Evolutionary conservation across 2,329 filamentous ascomycete genomes (phyloP).

Genomic region (Nannizziopsis barbatae): DNA sequence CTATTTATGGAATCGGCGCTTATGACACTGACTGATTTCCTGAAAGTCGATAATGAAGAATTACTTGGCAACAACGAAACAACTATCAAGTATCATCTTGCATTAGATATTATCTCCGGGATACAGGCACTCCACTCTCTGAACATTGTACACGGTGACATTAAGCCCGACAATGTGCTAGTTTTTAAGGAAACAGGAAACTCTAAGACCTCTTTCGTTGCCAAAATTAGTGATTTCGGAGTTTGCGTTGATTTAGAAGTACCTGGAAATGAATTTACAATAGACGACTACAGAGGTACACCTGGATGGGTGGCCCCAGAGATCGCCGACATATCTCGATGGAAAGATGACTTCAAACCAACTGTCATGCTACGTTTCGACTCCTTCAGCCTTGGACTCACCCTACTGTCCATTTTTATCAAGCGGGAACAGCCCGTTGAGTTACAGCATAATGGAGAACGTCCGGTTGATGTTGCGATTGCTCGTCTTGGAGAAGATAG

Average conservation of each 20-base stretch:
- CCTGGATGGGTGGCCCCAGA: slow-evolving; percentile 21
- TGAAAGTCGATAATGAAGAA: slow-evolving; percentile 12
- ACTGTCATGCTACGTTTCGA: slow-evolving; percentile 23
- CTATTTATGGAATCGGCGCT: slow-evolving; percentile 23
- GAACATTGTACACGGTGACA: slow-evolving; percentile 22
- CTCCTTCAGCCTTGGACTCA: slow-evolving; percentile 21
- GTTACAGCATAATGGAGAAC: slow-evolving; percentile 10
- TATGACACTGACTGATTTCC: slow-evolving; percentile 21
- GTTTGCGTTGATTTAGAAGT: slow-evolving; percentile 23
- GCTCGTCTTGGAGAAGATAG: slow-evolving; percentile 14
- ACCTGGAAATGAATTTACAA: slow-evolving; percentile 15
- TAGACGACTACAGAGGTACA: slow-evolving; percentile 21
- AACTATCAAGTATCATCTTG: slow-evolving; percentile 20
- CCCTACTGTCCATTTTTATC: slow-evolving; percentile 20
- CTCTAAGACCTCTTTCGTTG: slow-evolving; percentile 19
- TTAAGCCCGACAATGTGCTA: slow-evolving; percentile 25
- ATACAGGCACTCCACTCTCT: slow-evolving; percentile 21
- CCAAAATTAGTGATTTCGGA: slow-evolving; percentile 24
- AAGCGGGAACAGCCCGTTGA: slow-evolving; percentile 13
- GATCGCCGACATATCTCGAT: slow-evolving; percentile 11
- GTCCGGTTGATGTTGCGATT: slow-evolving; percentile 13
- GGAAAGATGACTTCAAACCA: slow-evolving; percentile 15
- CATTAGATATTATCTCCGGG: slow-evolving; percentile 20
- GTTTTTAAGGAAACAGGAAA: slow-evolving; percentile 17
- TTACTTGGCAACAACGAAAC: slow-evolving; percentile 8